phyloP scores from a whole-genome alignment of 106 monocot species.

The Dactylorhiza incarnata region DNA sequence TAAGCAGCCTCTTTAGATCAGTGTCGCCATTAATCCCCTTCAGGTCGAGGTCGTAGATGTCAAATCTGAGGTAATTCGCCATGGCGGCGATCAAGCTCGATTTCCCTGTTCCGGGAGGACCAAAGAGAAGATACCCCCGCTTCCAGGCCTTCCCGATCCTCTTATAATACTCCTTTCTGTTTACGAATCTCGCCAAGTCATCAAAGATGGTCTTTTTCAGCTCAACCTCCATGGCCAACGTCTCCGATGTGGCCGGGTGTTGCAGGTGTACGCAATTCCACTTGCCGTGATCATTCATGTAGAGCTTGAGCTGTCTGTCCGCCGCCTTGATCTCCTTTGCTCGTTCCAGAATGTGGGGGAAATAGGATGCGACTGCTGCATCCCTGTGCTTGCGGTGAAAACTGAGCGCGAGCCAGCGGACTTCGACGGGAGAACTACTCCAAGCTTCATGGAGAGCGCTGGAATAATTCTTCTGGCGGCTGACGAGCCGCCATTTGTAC shows the following conservation, averaged over 20 bases:
- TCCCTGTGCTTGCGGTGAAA: constrained; percentile 26
- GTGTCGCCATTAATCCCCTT: constrained; percentile 3
- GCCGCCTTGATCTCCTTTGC: constrained; percentile 4
- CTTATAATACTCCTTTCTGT: constrained; percentile 17
- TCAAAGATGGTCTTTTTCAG: constrained; percentile 13
- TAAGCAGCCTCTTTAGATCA: constrained; percentile 5
- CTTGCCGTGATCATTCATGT: neutral
- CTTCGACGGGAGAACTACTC: neutral
- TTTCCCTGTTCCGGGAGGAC: constrained; percentile 34
- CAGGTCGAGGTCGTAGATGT: constrained; percentile 26
- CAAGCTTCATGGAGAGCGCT: too few relatives aligned
- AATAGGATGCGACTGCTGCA: constrained; percentile 3
- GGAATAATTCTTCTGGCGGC: neutral
- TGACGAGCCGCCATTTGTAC: constrained; percentile 17
- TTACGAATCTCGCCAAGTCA: constrained; percentile 21
- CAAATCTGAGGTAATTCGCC: constrained; percentile 23
- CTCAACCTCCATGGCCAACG: constrained; percentile 25
- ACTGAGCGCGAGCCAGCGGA: constrained; percentile 16
- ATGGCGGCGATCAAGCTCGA: constrained; percentile 33
- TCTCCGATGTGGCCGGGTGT: constrained; percentile 29
- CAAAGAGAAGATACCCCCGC: constrained; percentile 29
- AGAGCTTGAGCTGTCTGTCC: constrained; percentile 13
- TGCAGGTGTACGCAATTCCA: constrained; percentile 12
- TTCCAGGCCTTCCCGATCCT: constrained; percentile 31
- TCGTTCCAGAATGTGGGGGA: constrained; percentile 13